A percentile compares a stretch with the other conserved stretches of the same genome.
Conservation (phyloP, 164 flowering plant genomes). For the Vitis amurensis region DNA sequence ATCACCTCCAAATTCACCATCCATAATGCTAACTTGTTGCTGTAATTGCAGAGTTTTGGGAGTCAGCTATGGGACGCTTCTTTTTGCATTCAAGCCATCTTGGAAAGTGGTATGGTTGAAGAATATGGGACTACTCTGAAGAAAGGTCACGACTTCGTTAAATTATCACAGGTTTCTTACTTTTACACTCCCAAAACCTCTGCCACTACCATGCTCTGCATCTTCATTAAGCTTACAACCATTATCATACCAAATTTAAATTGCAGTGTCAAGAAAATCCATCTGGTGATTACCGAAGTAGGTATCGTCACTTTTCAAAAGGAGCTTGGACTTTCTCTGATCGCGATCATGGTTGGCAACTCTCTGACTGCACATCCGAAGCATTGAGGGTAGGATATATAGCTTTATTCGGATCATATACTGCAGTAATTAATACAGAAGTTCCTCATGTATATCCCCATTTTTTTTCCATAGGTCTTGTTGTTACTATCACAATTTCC, state of each 20-base stretch:
- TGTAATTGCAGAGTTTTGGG: slow-evolving; percentile 35
- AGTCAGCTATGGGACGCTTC: slow-evolving; percentile 42
- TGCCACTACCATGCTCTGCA: background rate
- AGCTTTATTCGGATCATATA: background rate
- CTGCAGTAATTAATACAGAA: background rate
- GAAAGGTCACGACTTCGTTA: slow-evolving; percentile 40
- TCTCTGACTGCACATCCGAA: slow-evolving; percentile 69
- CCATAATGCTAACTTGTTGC: slow-evolving; percentile 20
- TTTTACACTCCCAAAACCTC: too few relatives aligned
- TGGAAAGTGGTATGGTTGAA: slow-evolving; percentile 27
- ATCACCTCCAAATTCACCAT: too few relatives aligned
- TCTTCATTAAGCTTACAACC: background rate
- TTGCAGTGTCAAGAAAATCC: slow-evolving; percentile 46
- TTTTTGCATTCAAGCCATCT: slow-evolving; percentile 36
- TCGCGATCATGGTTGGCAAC: slow-evolving; percentile 70
- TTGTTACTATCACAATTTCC: slow-evolving; percentile 45
- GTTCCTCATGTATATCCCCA: background rate
- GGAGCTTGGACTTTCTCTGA: slow-evolving; percentile 69
- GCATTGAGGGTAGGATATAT: slow-evolving; percentile 39
- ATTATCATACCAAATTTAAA: too few relatives aligned
- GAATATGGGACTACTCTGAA: slow-evolving; percentile 29
- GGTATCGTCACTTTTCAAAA: slow-evolving; percentile 58
- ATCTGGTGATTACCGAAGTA: slow-evolving; percentile 46
- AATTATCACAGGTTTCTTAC: slow-evolving; percentile 33
- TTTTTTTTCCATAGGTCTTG: slow-evolving; percentile 31